A percentile compares a stretch with the other conserved stretches of the same genome.
These are phyloP conservation scores for Sugiyamaella qingdaonensis DNA, from an alignment of 805 yeast genomes.

Conservation along the genomic window DNA sequence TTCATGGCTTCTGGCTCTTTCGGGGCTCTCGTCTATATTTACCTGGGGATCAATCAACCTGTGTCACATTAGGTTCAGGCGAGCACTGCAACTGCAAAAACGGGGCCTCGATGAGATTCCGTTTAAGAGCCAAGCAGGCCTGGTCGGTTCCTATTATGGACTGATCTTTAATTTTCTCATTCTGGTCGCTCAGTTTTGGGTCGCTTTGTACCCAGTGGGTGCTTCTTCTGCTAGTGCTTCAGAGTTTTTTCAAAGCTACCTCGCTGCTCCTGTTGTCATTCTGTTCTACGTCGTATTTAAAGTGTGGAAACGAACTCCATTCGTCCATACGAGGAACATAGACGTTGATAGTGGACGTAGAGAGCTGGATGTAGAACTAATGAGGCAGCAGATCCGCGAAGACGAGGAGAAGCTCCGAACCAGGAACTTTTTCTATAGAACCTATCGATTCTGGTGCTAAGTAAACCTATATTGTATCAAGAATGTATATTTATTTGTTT, in stretches of 20 bases:
- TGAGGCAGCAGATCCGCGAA: slow-evolving; percentile 52
- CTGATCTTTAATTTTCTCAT: slow-evolving; percentile 51
- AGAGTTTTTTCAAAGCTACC: slow-evolving; percentile 46
- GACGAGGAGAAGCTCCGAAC: slow-evolving; percentile 42
- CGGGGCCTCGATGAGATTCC: slow-evolving; percentile 60
- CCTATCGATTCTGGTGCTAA: slow-evolving; percentile 44
- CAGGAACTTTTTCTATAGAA: slow-evolving; percentile 47
- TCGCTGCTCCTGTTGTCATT: slow-evolving; percentile 41
- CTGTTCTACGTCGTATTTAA: slow-evolving; percentile 49
- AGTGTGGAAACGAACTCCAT: slow-evolving; percentile 40
- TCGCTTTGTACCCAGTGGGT: slow-evolving; percentile 51
- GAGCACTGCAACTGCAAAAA: slow-evolving; percentile 52
- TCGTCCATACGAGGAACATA: slow-evolving; percentile 45
- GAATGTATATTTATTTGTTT: too few species aligned
- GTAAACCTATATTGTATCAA: too few species aligned
- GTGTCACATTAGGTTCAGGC: slow-evolving; percentile 62
- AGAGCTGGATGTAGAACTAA: slow-evolving; percentile 49
- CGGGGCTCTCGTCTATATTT: slow-evolving; percentile 66
- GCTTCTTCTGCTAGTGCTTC: slow-evolving; percentile 32
- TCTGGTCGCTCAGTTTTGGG: slow-evolving; percentile 64
- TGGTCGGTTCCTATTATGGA: slow-evolving; percentile 60
- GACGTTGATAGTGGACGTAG: slow-evolving; percentile 64
- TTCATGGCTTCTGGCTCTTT: slow-evolving; percentile 65
- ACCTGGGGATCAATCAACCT: slow-evolving; percentile 71
- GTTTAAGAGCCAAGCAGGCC: slow-evolving; percentile 59